A percentile compares a stretch with the other conserved stretches of the same genome.
Conservation (phyloP, 306 rosid species). For the Nissolia schottii region DNA sequence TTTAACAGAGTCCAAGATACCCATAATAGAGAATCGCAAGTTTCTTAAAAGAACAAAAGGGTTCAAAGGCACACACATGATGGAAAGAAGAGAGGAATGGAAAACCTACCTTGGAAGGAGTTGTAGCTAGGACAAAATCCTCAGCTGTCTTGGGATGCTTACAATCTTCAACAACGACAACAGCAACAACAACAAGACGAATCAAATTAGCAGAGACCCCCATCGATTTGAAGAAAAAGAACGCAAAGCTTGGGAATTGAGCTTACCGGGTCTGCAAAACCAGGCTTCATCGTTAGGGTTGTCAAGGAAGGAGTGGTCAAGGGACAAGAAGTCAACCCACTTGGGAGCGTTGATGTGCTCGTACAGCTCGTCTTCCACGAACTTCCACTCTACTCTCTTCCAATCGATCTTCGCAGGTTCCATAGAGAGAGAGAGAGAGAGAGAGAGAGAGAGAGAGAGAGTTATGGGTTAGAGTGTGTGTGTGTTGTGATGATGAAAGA, state of each 20-base stretch:
- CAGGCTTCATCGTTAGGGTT: conserved; percentile 62
- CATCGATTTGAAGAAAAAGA: neutral
- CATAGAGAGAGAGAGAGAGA: conserved; percentile 45
- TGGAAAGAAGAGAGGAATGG: neutral
- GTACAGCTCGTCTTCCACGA: conserved; percentile 66
- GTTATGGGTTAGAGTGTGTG: neutral
- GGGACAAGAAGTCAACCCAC: conserved; percentile 82
- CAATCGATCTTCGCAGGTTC: conserved; percentile 96
- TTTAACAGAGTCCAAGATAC: neutral
- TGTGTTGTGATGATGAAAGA: conserved; percentile 14
- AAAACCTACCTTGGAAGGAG: conserved; percentile 79
- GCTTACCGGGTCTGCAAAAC: conserved; percentile 91
- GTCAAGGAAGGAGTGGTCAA: conserved; percentile 7
- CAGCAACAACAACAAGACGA: too few species aligned
- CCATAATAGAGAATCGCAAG: conserved; percentile 19
- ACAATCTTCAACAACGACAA: conserved; percentile 55
- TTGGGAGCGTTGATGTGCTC: conserved; percentile 92
- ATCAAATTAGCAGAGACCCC: conserved; percentile 10
- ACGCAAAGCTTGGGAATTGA: neutral
- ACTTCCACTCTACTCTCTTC: conserved; percentile 77
- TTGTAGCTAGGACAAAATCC: conserved; percentile 65
- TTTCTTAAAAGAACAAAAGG: neutral
- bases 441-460: neutral
- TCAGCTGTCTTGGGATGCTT: conserved; percentile 84
- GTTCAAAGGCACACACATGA: neutral